phyloP scores from a whole-genome alignment of 176 grass and related monocot genomes.

The Canna indica region DNA sequence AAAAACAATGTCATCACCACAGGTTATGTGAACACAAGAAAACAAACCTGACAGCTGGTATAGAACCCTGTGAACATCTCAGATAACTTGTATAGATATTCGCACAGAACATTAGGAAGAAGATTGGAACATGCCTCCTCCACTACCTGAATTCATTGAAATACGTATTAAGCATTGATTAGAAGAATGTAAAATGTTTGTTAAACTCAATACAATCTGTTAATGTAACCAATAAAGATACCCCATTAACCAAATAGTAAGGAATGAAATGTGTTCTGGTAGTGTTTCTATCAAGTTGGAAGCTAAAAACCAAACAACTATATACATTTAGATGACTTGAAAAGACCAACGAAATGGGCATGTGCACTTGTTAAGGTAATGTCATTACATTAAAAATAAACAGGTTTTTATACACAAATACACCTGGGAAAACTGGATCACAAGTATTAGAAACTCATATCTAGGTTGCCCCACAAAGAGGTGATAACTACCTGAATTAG shows the following conservation, averaged over 20 bases:
- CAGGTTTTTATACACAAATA: neutral
- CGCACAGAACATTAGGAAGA: slow-evolving; percentile 80
- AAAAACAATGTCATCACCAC: no score
- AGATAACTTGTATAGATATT: slow-evolving; percentile 92
- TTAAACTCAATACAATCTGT: neutral
- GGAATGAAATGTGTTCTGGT: neutral
- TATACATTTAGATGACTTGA: neutral
- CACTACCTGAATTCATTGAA: slow-evolving; percentile 53
- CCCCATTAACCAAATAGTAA: neutral
- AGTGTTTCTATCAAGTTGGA: neutral
- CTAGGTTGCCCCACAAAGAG: neutral
- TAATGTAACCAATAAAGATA: neutral
- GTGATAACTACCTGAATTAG: neutral
- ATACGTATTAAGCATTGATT: neutral
- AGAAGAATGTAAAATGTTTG: neutral
- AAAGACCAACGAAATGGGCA: neutral
- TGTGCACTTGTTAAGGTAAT: neutral
- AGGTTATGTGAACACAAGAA: neutral
- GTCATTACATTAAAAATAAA: neutral
- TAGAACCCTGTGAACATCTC: slow-evolving; percentile 91
- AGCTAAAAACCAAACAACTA: neutral
- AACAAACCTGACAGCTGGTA: slow-evolving; percentile 71
- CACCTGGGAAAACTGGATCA: neutral
- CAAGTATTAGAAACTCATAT: neutral
- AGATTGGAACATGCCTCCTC: slow-evolving; percentile 82